Percentiles rank a stretch among this genome's conserved stretches.
Evolutionary conservation across 1,139 yeast species (phyloP).

Genomic region (Torulaspora pretoriensis): DNA sequence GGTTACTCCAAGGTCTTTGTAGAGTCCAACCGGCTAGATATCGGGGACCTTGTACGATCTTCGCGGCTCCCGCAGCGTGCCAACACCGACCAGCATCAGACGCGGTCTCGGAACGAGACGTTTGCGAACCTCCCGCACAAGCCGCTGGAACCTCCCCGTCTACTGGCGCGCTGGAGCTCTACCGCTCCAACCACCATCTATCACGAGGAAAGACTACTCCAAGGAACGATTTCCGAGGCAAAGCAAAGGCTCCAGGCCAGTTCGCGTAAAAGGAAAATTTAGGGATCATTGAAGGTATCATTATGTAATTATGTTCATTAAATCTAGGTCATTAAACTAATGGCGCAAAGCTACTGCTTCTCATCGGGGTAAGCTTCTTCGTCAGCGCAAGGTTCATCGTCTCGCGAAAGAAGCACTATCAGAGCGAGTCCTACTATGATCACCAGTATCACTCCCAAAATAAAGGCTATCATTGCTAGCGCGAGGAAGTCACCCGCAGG

Average conservation of each 20-base stretch:
- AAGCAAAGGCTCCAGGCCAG: conserved; percentile 7
- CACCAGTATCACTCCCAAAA: conserved; percentile 18
- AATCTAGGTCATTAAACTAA: neutral
- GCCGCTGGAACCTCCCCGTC: conserved; percentile 17
- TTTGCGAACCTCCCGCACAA: neutral
- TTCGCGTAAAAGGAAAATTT: conserved; percentile 4
- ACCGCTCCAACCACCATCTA: conserved; percentile 14
- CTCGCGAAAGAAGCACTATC: conserved; percentile 12
- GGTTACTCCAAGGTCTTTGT: conserved; percentile 33
- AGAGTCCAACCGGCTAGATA: conserved; percentile 29
- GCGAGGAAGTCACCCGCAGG: conserved; percentile 15
- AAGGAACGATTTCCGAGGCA: conserved; percentile 10
- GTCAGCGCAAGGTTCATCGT: conserved; percentile 9
- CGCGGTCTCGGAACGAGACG: conserved; percentile 11
- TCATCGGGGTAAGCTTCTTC: conserved; percentile 14
- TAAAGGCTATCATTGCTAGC: conserved; percentile 17
- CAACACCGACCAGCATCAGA: conserved; percentile 15
- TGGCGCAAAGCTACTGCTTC: conserved; percentile 5
- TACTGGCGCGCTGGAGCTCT: conserved; percentile 17
- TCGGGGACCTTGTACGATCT: conserved; percentile 27
- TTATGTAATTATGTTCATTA: conserved; percentile 1
- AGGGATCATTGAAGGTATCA: neutral
- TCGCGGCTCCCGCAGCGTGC: conserved; percentile 33
- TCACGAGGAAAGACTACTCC: conserved; percentile 10
- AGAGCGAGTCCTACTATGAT: conserved; percentile 15